Conservation (phyloP, 306 rosid genomes). For the Hippophae tibetana region DNA sequence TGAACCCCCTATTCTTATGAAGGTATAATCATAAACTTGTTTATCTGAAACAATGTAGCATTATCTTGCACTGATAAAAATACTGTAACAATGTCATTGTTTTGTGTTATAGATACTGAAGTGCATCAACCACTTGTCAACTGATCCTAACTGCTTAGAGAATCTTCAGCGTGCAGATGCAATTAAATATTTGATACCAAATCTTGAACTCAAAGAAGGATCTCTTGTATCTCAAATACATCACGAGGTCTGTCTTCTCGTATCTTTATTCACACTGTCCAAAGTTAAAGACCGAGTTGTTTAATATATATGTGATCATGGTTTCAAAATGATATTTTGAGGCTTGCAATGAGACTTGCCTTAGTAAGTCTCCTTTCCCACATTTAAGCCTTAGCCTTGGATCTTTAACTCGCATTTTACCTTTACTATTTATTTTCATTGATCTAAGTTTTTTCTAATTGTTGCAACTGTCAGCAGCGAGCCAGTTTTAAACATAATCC, state of each 20-base stretch:
- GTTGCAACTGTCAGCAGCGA: no score
- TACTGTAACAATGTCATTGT: slow-evolving; percentile 20
- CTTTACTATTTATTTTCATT: background rate
- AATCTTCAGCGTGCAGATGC: slow-evolving; percentile 99
- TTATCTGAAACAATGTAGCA: background rate
- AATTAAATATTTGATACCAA: slow-evolving; percentile 90
- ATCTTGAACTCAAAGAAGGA: slow-evolving; percentile 96
- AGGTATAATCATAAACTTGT: slow-evolving; percentile 38
- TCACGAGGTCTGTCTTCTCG: slow-evolving; percentile 57
- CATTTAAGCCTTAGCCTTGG: no score
- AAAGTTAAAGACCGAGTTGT: slow-evolving; percentile 7
- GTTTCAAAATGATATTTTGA: background rate
- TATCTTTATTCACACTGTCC: slow-evolving; percentile 8
- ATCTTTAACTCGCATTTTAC: background rate
- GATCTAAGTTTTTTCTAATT: background rate
- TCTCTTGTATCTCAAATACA: slow-evolving; percentile 86
- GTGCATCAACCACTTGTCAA: slow-evolving; percentile 86
- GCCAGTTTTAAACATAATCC: slow-evolving; percentile 10
- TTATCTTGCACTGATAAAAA: slow-evolving; percentile 2
- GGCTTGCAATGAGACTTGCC: no score
- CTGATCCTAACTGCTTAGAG: slow-evolving; percentile 99
- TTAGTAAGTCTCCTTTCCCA: no score
- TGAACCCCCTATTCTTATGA: slow-evolving; percentile 87
- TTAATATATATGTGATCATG: background rate
- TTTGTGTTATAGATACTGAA: slow-evolving; percentile 57